Percentiles rank a stretch among this genome's conserved stretches.
phyloP scores from a whole-genome alignment of 164 flowering plant species.

The Vitis riparia region DNA sequence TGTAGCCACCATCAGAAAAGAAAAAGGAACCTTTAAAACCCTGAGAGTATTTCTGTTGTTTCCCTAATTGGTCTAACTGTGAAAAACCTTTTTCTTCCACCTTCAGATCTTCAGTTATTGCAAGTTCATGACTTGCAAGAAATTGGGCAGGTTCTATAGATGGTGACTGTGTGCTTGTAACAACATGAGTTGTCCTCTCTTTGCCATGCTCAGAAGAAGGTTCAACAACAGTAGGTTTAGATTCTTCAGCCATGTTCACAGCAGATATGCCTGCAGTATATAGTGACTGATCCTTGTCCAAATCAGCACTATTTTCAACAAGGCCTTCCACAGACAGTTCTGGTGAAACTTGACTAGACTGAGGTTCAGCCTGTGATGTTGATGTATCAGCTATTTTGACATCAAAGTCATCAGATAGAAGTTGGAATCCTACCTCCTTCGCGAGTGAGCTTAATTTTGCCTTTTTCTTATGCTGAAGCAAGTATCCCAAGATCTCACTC shows the following conservation, averaged over 20 bases:
- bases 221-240: slow-evolving; percentile 15
- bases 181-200: slow-evolving; percentile 19
- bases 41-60: slow-evolving; percentile 12
- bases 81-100: slow-evolving; percentile 19
- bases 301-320: slow-evolving; percentile 16
- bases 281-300: slow-evolving; percentile 19
- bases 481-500: slow-evolving; percentile 53
- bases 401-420: slow-evolving; percentile 75
- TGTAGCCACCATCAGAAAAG: slow-evolving; percentile 74
- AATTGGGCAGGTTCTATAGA: slow-evolving; percentile 19
- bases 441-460: slow-evolving; percentile 68
- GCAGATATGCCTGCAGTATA: slow-evolving; percentile 14
- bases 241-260: slow-evolving; percentile 14
- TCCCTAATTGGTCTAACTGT: slow-evolving; percentile 14
- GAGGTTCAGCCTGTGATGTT: slow-evolving; percentile 31
- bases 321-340: slow-evolving; percentile 22
- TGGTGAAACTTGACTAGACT: slow-evolving; percentile 27
- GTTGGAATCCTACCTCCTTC: slow-evolving; percentile 78
- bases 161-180: slow-evolving; percentile 5
- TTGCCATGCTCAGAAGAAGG: slow-evolving; percentile 15
- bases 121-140: slow-evolving; percentile 11
- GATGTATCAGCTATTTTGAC: slow-evolving; percentile 43
- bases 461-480: slow-evolving; percentile 59
- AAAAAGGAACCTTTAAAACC: slow-evolving; percentile 55
- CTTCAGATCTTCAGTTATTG: slow-evolving; percentile 18